These are phyloP conservation scores for Ceratopteris richardii DNA, from an alignment of 75 land plant species.

Conservation along the genomic window DNA sequence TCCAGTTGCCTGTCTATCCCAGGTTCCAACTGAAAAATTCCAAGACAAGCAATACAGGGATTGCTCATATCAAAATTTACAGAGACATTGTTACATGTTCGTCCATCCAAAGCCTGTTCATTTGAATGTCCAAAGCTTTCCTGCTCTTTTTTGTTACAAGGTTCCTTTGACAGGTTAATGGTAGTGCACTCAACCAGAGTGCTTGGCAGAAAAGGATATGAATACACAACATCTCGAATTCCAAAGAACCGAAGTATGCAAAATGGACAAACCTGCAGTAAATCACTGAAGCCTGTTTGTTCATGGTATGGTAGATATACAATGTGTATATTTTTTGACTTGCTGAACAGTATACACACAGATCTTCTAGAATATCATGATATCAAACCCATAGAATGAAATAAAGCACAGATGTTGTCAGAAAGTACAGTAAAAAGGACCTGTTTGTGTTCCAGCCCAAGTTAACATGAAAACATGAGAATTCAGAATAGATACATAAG, in stretches of 20 bases:
- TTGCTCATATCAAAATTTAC: slow-evolving; percentile 1
- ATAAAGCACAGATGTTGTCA: no score
- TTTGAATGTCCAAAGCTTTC: not conserved
- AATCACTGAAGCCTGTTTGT: no score
- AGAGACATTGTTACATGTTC: not conserved
- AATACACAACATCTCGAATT: slow-evolving; percentile 21
- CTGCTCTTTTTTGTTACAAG: not conserved
- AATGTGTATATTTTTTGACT: no score
- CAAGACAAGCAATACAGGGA: slow-evolving; percentile 58
- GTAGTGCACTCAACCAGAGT: not conserved
- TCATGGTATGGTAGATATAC: no score
- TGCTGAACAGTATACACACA: no score
- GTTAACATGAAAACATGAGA: no score
- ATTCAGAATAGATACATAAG: no score
- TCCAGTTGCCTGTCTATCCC: slow-evolving; percentile 2
- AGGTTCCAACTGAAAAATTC: slow-evolving; percentile 40
- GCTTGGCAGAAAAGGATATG: not conserved
- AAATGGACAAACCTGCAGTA: slow-evolving; percentile 46
- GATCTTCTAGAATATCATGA: no score
- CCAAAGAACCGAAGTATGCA: slow-evolving; percentile 54
- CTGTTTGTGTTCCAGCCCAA: no score
- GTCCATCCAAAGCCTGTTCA: not conserved
- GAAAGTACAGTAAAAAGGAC: no score
- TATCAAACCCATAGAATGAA: no score
- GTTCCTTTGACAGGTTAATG: not conserved